Evolutionary conservation across 805 yeast genomes (phyloP), one percentile per base, ranked within the genome.

Genomic region (Metschnikowia henanensis): DNA sequence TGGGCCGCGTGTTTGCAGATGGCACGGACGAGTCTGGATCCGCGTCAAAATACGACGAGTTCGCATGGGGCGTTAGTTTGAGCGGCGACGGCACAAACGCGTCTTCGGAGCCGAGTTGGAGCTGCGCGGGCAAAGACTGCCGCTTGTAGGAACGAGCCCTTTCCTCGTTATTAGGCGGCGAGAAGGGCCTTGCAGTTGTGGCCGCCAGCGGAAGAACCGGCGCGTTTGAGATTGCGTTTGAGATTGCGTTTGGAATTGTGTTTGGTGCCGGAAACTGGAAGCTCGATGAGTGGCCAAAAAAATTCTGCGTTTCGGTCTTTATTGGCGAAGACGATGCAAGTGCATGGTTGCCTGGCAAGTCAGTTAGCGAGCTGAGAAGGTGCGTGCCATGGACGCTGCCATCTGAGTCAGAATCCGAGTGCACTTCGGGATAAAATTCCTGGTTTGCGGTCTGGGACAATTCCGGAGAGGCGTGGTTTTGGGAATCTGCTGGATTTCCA

Each of bases 11-110:
- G 20, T 32, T 38, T 16, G 30, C n/a, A 4, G 54, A 31, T 3
- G 36, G 38, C 8, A 46, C 40, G 13, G 50, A 51, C 6, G 48
- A 41, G 37, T 46, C 59, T 25, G 30, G 16, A 13, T 23, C 26
- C 16, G 44, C 51, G 20, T 59, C 60, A 18, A 55, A 51, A 35
- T 45, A 51, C 25, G 58, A 51, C 17, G 49, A 34, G 39, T 49
- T 46, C 35, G 53, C 53, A 26, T 55, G 52, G 3, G 57, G 53
- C 5, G 72, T 60, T 43, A 72, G 54, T 43, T 71, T 71, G 37
- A 72, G 61, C 3, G 76, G 76, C 13, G 73, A 68, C 30, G 70
- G 60, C 29, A 70, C 66, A 52, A 72, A 72, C 10, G 67, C 66
- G 16, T 58, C 61, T 17, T 58, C 57, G 16, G 53, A 36, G 18